Conservation (phyloP, 352 stramenopile genomes). For the Elongisporangium prolatum region DNA sequence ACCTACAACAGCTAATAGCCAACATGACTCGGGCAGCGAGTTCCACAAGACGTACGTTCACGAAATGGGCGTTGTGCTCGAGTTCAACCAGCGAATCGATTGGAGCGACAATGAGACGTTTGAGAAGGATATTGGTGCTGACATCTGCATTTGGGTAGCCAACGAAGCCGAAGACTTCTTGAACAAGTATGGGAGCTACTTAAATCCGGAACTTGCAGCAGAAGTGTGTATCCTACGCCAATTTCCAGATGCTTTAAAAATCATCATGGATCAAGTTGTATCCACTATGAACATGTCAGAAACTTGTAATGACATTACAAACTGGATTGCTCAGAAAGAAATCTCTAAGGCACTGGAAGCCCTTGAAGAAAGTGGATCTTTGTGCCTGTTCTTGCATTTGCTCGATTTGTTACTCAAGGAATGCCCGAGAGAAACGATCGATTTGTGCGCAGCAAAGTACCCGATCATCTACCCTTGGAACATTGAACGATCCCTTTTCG, state of each 20-base stretch:
- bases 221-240: slow-evolving; percentile 72
- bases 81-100: slow-evolving; percentile 32
- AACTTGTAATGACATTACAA: slow-evolving; percentile 74
- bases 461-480: slow-evolving; percentile 77
- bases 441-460: slow-evolving; percentile 68
- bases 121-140: slow-evolving; percentile 3
- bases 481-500: slow-evolving; percentile 74
- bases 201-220: slow-evolving; percentile 78
- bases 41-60: slow-evolving; percentile 43
- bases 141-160: slow-evolving; percentile 19
- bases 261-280: slow-evolving; percentile 74
- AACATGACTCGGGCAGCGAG: neutral
- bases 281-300: slow-evolving; percentile 75
- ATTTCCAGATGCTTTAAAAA: slow-evolving; percentile 57
- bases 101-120: slow-evolving; percentile 14
- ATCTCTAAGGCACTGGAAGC: slow-evolving; percentile 33
- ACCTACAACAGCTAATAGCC: neutral
- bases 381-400: slow-evolving; percentile 73
- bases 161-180: slow-evolving; percentile 69
- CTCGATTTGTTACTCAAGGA: slow-evolving; percentile 83
- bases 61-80: slow-evolving; percentile 59
- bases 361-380: slow-evolving; percentile 50
- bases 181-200: slow-evolving; percentile 77
- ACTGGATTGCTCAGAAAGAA: slow-evolving; percentile 68
- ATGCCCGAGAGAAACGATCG: slow-evolving; percentile 58